These are phyloP conservation scores for Sporisorium sorghi DNA, from an alignment of 1,284 basidiomycete species.

Conservation along the genomic window DNA sequence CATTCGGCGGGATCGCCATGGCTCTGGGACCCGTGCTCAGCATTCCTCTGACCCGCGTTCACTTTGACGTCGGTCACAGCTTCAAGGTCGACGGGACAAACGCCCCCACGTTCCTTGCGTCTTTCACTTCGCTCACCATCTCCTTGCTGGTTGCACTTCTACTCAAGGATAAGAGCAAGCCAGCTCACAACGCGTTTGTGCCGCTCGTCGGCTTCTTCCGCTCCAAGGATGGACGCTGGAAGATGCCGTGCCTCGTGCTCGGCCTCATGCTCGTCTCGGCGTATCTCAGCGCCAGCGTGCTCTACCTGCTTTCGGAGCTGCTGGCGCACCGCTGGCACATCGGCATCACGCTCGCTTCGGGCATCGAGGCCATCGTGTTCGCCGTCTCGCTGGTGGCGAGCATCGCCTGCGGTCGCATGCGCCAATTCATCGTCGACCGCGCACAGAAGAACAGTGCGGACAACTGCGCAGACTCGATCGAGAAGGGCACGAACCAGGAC, in stretches of 20 bases:
- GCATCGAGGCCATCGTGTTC: slow-evolving; percentile 21
- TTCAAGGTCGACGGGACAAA: slow-evolving; percentile 16
- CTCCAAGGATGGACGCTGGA: slow-evolving; percentile 9
- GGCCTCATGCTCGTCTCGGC: slow-evolving; percentile 20
- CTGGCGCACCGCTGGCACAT: slow-evolving; percentile 17
- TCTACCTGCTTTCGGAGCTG: slow-evolving; percentile 18
- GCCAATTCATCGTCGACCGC: not conserved
- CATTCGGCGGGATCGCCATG: slow-evolving; percentile 15
- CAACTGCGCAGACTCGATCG: not conserved
- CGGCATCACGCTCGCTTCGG: slow-evolving; percentile 16
- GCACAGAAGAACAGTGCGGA: not conserved
- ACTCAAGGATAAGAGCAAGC: slow-evolving; percentile 12
- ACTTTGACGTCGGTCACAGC: slow-evolving; percentile 10
- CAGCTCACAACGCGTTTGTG: slow-evolving; percentile 19
- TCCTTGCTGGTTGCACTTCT: slow-evolving; percentile 1
- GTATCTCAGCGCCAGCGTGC: slow-evolving; percentile 14
- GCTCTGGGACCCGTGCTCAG: slow-evolving; percentile 22
- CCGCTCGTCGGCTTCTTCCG: slow-evolving; percentile 8
- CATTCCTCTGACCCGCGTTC: slow-evolving; percentile 20
- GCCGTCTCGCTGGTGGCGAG: slow-evolving; percentile 11
- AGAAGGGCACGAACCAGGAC: not conserved
- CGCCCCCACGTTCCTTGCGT: slow-evolving; percentile 18
- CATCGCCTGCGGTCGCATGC: slow-evolving; percentile 12
- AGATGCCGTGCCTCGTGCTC: slow-evolving; percentile 11
- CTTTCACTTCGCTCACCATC: slow-evolving; percentile 13